Evolutionary conservation across 176 grass and related monocot species (phyloP).

Genomic region (Oryza australiensis): DNA sequence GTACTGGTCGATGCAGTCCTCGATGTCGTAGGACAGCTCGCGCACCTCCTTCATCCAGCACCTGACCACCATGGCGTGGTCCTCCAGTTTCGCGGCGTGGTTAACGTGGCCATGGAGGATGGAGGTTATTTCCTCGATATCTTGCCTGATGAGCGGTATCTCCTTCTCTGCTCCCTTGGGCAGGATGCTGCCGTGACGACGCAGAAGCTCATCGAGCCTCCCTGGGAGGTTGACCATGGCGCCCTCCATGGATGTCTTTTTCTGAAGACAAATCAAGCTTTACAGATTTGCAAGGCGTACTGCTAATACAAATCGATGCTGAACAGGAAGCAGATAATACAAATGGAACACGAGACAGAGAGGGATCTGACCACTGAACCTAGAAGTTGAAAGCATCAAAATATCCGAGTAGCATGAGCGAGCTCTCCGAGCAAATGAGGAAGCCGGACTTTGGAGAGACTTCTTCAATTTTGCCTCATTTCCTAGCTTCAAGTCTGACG

Average conservation of each 20-base stretch:
- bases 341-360: not conserved
- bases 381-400: not conserved
- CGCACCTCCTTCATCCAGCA: conserved; percentile 42
- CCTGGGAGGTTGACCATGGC: conserved; percentile 3
- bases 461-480: not conserved
- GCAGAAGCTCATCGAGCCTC: conserved; percentile 2
- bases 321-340: not conserved
- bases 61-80: not conserved
- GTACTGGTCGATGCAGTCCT: conserved; percentile 28
- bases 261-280: not conserved
- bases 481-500: not conserved
- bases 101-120: not conserved
- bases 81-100: not conserved
- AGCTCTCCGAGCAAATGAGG: not conserved
- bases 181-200: not conserved
- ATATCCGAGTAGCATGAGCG: not conserved
- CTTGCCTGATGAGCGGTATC: conserved; percentile 21
- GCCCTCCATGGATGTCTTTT: conserved; percentile 4
- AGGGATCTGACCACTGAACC: not conserved
- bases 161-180: not conserved
- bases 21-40: conserved; percentile 22
- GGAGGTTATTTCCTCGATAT: not conserved
- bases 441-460: not conserved
- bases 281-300: not conserved
- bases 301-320: not conserved